Base-by-base conservation (phyloP, 768 basidiomycete species). In the Amanita exitialis region DNA sequence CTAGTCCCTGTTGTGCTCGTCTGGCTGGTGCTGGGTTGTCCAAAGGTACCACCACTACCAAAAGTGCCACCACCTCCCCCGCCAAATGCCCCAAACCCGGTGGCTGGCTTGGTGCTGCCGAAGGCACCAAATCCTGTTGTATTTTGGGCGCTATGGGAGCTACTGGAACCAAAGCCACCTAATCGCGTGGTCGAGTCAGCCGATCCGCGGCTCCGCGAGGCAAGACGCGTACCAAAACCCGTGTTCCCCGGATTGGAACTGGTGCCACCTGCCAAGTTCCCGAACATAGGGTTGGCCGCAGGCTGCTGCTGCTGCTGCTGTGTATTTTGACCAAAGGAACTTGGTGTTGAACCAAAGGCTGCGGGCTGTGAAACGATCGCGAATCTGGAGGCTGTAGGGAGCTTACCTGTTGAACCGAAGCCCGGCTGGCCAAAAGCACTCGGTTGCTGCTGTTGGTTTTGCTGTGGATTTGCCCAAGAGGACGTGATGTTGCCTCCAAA, bases 201-300 rank as follows among this genome's bases (percentile, higher is more conserved):
- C 23, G 23, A 25, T 12, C 18, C 18, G 20, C 7, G 47, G 36
- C 38, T 27, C 36, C 45, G 45, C 32, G 30, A 42, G 47, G 52
- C 52, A 62, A 58, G 56, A 59, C 57, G 62, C 70, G 56, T 54
- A 78, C 77, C 73, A 59, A 77, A 78, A 54, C 69, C 74, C 4
- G 64, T 58, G 50, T 44, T 44, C 12, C 58, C 59, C 7, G 69
- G 61, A 50, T 66, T 66, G 52, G 59, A 57, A 53, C 57, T 58
- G 41, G 66, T 57, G 13, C 69, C 57, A 20, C 67, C 70, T 21
- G 67, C 70, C 42, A 82, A 61, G 54, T 75, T 78, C 44, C 87
- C 87, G 63, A 90, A 90, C 85, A 90, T 90, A 37, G 87, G 84
- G 59, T 89, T 89, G 4, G 80, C 76, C 56, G 73, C 75, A 1